Conservation (phyloP, 306 rosid genomes). For the Prinsepia uniflora region DNA sequence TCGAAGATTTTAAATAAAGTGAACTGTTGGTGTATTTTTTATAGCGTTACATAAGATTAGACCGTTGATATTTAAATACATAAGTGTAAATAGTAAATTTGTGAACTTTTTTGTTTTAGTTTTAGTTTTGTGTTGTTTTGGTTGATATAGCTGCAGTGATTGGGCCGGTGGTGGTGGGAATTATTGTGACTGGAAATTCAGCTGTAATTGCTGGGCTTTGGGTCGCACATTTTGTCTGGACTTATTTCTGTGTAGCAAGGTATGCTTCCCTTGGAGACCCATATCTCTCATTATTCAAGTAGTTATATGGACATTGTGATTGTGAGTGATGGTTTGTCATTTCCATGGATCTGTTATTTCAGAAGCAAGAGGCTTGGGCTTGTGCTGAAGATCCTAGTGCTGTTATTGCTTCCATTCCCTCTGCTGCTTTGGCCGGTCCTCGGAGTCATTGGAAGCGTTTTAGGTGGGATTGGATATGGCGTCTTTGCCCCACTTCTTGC, state of each 20-base stretch:
- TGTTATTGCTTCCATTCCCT: constrained; percentile 61
- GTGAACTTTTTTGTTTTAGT: no score
- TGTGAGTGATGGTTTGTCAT: not conserved
- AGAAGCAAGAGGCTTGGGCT: constrained; percentile 72
- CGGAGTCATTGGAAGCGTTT: constrained; percentile 59
- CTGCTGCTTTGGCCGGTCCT: constrained; percentile 51
- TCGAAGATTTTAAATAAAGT: no score
- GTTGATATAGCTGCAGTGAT: constrained; percentile 49
- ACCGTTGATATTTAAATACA: no score
- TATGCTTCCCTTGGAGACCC: constrained; percentile 22
- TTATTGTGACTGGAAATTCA: constrained; percentile 55
- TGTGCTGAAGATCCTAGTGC: constrained; percentile 47
- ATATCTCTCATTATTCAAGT: not conserved
- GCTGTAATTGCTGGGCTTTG: constrained; percentile 62
- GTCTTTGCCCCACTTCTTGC: constrained; percentile 65
- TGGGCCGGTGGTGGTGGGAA: constrained; percentile 42
- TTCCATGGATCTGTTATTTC: constrained; percentile 11
- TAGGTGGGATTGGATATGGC: constrained; percentile 82
- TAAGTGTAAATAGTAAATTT: not conserved
- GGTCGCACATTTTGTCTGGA: constrained; percentile 72
- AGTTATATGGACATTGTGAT: no score
- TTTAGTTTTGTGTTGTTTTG: not conserved
- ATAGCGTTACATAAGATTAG: no score
- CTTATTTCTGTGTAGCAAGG: constrained; percentile 60
- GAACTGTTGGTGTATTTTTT: no score